Evolutionary conservation across 116 monocot genomes (phyloP), one percentile per base, ranked within the genome.

Genomic region (Trichopus zeylanicus): DNA sequence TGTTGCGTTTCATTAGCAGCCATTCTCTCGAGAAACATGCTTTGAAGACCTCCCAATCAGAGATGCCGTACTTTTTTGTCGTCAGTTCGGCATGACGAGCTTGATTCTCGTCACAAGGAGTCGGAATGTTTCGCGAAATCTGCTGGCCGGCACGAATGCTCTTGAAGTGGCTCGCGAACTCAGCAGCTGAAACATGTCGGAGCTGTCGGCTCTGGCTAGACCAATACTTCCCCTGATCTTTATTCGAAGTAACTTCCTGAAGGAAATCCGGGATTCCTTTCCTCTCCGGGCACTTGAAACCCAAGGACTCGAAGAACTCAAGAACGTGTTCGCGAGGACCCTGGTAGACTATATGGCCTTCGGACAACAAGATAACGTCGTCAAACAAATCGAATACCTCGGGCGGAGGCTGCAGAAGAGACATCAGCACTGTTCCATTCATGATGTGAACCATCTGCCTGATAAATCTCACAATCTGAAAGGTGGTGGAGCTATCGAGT

Each of bases 211-310:
- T 42, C n/a, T 13, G 18, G n/a, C n/a, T 42, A n/a, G 13, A 42
- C 42, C 42, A 42, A 3, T 42, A 42, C 42, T 93, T 81, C n/a
- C 72, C 81, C 51, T 93, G 92, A 63, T 93, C 92, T 51, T 88
- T 93, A 29, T 59, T 75, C 16, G 92, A 93, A 37, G 88, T 88
- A 26, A 88, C 88, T 69, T 93, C 92, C 55, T 93, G 92, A 54
- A 93, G 92, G 51, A 88, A 93, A 55, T 93, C 92, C n/a, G 85
- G 79, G 27, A 79, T 64, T 19, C 81, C 92, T 73, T 93, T 93
- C 51, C 85, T 85, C 67, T 84, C 72, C 26, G 88, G 92, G 26
- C 92, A 93, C 58, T 51, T 81, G 66, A 93, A 93, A 16, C 92
- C 92, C 42, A 74, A 68, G 22, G 26, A 70, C 61, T 93, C 76